Base-by-base conservation (phyloP, 192 early-diverging fungal species). In the Coemansia sp. region DNA sequence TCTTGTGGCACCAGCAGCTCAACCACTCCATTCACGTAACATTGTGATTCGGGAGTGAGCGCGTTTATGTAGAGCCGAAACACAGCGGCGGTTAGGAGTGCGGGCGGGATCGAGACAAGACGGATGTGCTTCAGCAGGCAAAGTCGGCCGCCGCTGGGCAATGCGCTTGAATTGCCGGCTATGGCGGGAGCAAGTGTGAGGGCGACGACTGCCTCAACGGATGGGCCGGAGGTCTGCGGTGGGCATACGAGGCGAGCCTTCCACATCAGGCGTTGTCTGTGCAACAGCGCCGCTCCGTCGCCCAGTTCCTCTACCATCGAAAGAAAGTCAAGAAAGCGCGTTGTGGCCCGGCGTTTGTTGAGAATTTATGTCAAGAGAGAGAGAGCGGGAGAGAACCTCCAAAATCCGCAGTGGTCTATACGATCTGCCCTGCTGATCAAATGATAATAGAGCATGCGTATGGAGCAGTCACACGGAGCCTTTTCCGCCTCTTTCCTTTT, bases 1-100 rank as follows among this genome's bases (percentile, higher is more conserved):
- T 4, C 12, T 14, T 3, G 44, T 14, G 64, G 46, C 34, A 52
- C 22, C 9, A 63, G 39, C 29, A 43, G 37, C 27, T 42, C 38
- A 21, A 62, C 44, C 39, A 80, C 53, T 1, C 77, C 77, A 37
- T 80, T 74, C 4, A 74, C 38, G 26, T 67, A 68, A 4, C 55
- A 42, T 11, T 39, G 71, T 18, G 77, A 70, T 11, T 42, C 38
- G 22, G 22, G 33, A 12, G 19, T 36, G 15, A 29, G 37, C 10
- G 75, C 36, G 64, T 68, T 67, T 19, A 80, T 53, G 34, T 53
- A 64, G 33, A 80, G 56, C 0, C 10, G 17, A 19, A 74, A 70
- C 24, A 29, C 44, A 5, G 54, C 53, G 27, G 53, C 22, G 0
- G 63, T 43, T 19, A 74, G 42, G 29, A 80, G 55, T 21, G 57